Evolutionary conservation across 2,329 filamentous ascomycete species (phyloP), one percentile per base, ranked within the genome.

Genomic region (Cercospora sesami): DNA sequence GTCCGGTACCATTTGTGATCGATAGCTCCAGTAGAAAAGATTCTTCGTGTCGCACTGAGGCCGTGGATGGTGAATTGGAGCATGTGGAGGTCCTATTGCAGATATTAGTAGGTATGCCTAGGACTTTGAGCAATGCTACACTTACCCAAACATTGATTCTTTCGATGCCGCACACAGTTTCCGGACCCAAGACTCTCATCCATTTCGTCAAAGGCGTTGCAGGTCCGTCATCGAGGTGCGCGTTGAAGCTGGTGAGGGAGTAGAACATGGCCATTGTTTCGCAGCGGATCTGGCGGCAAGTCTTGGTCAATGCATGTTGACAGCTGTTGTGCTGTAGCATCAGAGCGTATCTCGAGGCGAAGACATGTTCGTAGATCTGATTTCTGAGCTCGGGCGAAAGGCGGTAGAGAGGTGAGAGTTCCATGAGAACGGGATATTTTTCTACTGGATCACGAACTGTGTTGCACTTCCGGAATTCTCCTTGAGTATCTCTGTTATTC

Each of bases 211-310:
- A 53, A 3, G 73, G 73, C 14, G 71, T 72, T 6, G 69, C 62
- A 2, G 73, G 73, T 5, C 73, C 72, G 36, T 75, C 73, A 45
- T 74, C 74, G 16, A 75, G 68, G 51, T 76, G 73, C 14, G 74
- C 74, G 36, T 76, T 76, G 65, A 75, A 73, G 5, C 68, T 65
- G 3, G 72, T 68, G 2, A 69, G 60, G 5, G 68, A 42, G 30
- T 72, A 73, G 68, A 68, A 75, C 70, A 75, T 73, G 1, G 55
- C 31, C 9, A 73, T 31, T 1, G 70, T 69, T 55, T 75, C 74
- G 10, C 60, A 53, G 6, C 74, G 69, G 4, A 75, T 26, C 63
- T 71, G 71, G 5, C 69, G 68, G 63, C 72, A 74, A 53, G 71
- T 73, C 51, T 60, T 64, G 1, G 71, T 74, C 12, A 75, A 31